phyloP scores from a whole-genome alignment of 495 filamentous ascomycete genomes.

The Apiosordaria backusii region DNA sequence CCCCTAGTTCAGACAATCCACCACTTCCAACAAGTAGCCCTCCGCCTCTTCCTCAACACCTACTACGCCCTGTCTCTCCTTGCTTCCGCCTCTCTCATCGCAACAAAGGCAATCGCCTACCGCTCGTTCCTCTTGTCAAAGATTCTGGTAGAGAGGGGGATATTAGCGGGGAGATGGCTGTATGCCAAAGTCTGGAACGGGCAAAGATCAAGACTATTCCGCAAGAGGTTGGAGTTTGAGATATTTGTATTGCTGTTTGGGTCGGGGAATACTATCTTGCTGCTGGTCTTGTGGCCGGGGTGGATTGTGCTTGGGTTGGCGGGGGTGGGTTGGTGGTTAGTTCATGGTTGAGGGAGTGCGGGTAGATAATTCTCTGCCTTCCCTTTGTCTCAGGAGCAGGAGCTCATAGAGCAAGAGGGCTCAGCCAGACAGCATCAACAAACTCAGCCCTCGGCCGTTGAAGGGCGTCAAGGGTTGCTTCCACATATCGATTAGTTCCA shows the following conservation, averaged over 20 bases:
- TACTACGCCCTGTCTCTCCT: slow-evolving; percentile 26
- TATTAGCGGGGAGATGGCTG: not conserved
- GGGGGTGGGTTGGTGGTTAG: slow-evolving; percentile 22
- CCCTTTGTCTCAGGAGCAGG: not conserved
- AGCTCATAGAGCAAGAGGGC: no score
- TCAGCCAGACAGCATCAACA: no score
- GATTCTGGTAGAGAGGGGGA: slow-evolving; percentile 3
- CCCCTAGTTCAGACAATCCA: slow-evolving; percentile 29
- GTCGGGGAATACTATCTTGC: slow-evolving; percentile 37
- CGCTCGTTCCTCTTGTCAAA: slow-evolving; percentile 17
- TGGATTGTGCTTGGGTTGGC: slow-evolving; percentile 37
- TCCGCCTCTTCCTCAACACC: slow-evolving; percentile 27
- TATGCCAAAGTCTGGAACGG: slow-evolving; percentile 33
- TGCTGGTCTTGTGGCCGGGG: slow-evolving; percentile 49
- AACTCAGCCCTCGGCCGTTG: no score
- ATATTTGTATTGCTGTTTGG: slow-evolving; percentile 43
- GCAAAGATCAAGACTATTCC: slow-evolving; percentile 26
- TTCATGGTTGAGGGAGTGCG: slow-evolving; percentile 24
- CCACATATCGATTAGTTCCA: not conserved
- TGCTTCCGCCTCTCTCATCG: slow-evolving; percentile 15
- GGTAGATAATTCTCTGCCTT: not conserved
- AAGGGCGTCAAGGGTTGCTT: no score
- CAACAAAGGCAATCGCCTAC: slow-evolving; percentile 21
- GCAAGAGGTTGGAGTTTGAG: slow-evolving; percentile 44
- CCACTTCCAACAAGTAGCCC: slow-evolving; percentile 31